Conservation (phyloP, 305 asterid species). For the Fraxinus nigra region DNA sequence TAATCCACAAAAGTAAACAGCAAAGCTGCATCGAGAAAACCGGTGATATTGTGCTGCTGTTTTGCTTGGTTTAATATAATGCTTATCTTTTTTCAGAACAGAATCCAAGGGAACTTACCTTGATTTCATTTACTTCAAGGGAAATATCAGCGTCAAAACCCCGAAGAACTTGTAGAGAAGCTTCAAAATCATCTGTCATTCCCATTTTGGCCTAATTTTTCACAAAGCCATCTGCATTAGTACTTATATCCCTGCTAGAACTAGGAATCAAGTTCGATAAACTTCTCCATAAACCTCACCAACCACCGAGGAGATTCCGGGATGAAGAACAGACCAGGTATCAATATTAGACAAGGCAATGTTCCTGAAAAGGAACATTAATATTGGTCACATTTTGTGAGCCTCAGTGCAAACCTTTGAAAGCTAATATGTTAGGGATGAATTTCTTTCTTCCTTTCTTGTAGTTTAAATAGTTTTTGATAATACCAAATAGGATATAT, state of each 20-base stretch:
- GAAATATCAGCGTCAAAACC: conserved; percentile 88
- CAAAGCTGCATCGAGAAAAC: neutral
- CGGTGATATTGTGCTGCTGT: neutral
- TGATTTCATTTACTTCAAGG: conserved; percentile 84
- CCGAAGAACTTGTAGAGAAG: conserved; percentile 91
- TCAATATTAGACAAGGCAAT: conserved; percentile 79
- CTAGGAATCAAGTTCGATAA: neutral
- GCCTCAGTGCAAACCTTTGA: neutral
- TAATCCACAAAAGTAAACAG: neutral
- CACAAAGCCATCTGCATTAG: conserved; percentile 24
- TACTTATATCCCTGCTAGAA: conserved; percentile 9
- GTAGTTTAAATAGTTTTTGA: neutral
- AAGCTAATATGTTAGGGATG: neutral
- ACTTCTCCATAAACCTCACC: conserved; percentile 55
- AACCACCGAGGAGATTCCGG: conserved; percentile 99
- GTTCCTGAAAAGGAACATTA: conserved; percentile 48
- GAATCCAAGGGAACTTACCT: conserved; percentile 38
- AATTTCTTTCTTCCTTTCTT: neutral
- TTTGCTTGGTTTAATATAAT: neutral
- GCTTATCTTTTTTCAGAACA: neutral
- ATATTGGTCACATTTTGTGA: conserved; percentile 11
- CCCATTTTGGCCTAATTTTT: conserved; percentile 87
- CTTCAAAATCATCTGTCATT: conserved; percentile 85
- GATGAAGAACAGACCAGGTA: conserved; percentile 28
- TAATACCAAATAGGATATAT: neutral